phyloP scores from a whole-genome alignment of 768 basidiomycete species.

The Royoungia palumana region DNA sequence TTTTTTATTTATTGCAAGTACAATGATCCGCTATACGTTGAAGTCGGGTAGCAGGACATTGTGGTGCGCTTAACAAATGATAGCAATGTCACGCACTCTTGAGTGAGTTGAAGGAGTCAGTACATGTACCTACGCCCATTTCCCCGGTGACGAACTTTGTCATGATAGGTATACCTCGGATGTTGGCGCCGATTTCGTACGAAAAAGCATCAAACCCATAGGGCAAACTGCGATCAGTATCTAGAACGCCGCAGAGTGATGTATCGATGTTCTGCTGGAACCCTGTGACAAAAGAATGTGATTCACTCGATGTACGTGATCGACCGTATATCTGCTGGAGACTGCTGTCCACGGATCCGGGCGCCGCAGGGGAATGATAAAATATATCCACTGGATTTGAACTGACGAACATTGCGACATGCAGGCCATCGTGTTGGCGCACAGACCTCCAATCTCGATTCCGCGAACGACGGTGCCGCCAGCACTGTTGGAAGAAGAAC shows the following conservation, averaged over 20 bases:
- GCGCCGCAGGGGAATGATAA: constrained; percentile 77
- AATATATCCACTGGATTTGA: background rate
- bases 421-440: constrained; percentile 83
- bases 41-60: constrained; percentile 96
- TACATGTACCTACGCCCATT: constrained; percentile 5
- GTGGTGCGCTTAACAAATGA: constrained; percentile 93
- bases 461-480: constrained; percentile 88
- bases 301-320: constrained; percentile 94
- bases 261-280: constrained; percentile 93
- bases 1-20: constrained; percentile 99
- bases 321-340: constrained; percentile 99
- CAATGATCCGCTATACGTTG: constrained; percentile 98
- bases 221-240: constrained; percentile 97
- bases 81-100: constrained; percentile 88
- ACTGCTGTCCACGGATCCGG: constrained; percentile 89
- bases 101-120: constrained; percentile 94
- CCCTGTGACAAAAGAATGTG: constrained; percentile 95
- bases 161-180: constrained; percentile 83
- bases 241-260: constrained; percentile 87
- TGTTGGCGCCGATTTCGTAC: constrained; percentile 97
- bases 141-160: constrained; percentile 2
- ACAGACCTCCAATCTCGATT: constrained; percentile 90
- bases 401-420: constrained; percentile 1
- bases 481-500: constrained; percentile 84
- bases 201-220: constrained; percentile 91